Evolutionary conservation across 2,329 filamentous ascomycete genomes (phyloP).

Genomic region (Orbilia oligospora): DNA sequence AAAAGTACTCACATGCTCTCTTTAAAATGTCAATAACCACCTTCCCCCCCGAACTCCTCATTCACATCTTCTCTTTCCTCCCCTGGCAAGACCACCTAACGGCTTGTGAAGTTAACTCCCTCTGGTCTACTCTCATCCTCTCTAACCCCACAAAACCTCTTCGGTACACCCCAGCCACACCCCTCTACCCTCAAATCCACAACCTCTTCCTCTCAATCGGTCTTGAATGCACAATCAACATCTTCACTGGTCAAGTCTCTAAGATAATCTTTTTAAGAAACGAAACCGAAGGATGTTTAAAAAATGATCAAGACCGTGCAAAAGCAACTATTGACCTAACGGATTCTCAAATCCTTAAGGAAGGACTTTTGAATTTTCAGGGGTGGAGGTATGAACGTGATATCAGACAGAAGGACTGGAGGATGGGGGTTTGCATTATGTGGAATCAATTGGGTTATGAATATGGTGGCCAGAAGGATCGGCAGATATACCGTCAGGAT

Average conservation of each 20-base stretch:
- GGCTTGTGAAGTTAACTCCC: conserved; percentile 26
- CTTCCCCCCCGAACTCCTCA: conserved; percentile 32
- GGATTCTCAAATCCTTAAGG: conserved; percentile 18
- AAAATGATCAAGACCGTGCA: conserved; percentile 24
- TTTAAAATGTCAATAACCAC: conserved; percentile 3
- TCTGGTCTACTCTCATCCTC: conserved; percentile 36
- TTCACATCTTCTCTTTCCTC: conserved; percentile 43
- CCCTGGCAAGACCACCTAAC: conserved; percentile 53
- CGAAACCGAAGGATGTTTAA: conserved; percentile 22
- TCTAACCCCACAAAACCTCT: conserved; percentile 14
- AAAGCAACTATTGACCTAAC: conserved; percentile 34
- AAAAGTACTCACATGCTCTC: not conserved
- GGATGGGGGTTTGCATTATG: conserved; percentile 28
- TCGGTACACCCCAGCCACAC: conserved; percentile 25
- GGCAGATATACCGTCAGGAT: conserved; percentile 40
- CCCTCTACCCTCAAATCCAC: conserved; percentile 33
- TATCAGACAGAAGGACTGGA: conserved; percentile 33
- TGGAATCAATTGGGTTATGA: conserved; percentile 47
- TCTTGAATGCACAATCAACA: conserved; percentile 37
- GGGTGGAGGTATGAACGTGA: conserved; percentile 36
- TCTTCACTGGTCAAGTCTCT: conserved; percentile 6
- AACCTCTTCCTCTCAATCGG: conserved; percentile 45
- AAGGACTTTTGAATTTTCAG: conserved; percentile 45
- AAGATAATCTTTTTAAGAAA: conserved; percentile 29
- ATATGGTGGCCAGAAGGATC: conserved; percentile 30